These are phyloP conservation scores for Yamadazyma mexicana DNA, from an alignment of 1,139 yeast genomes.

Conservation along the genomic window DNA sequence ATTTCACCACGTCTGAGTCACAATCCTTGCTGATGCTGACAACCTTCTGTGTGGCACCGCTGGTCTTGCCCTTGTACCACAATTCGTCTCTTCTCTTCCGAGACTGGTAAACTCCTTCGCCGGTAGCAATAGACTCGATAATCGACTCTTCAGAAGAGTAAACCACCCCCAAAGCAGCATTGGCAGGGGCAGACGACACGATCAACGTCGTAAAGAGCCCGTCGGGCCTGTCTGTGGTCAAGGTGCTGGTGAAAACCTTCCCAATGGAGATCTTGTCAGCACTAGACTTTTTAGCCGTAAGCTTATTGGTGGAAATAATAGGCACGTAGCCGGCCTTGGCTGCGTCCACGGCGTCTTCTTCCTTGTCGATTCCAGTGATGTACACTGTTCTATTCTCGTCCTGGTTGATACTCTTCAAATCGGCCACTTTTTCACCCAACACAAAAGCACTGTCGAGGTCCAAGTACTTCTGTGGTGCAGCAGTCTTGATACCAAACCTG, in stretches of 20 bases:
- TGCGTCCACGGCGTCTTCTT: slow-evolving; percentile 28
- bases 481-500: slow-evolving; percentile 48
- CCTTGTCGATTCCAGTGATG: slow-evolving; percentile 23
- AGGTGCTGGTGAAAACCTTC: slow-evolving; percentile 51
- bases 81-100: slow-evolving; percentile 77
- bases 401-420: slow-evolving; percentile 19
- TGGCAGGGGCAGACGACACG: slow-evolving; percentile 56
- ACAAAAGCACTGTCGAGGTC: slow-evolving; percentile 25
- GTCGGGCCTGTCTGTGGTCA: slow-evolving; percentile 82
- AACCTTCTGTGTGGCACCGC: slow-evolving; percentile 88
- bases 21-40: slow-evolving; percentile 74
- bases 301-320: slow-evolving; percentile 38
- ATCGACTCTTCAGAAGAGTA: slow-evolving; percentile 86
- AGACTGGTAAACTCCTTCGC: slow-evolving; percentile 91
- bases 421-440: slow-evolving; percentile 18
- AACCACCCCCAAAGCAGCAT: slow-evolving; percentile 78
- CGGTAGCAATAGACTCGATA: slow-evolving; percentile 74
- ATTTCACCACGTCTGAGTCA: slow-evolving; percentile 87
- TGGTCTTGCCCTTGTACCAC: slow-evolving; percentile 95
- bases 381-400: slow-evolving; percentile 49
- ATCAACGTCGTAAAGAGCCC: slow-evolving; percentile 85
- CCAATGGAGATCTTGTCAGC: slow-evolving; percentile 45
- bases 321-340: slow-evolving; percentile 47
- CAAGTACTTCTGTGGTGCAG: slow-evolving; percentile 6
- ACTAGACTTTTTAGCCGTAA: slow-evolving; percentile 40